Conservation (phyloP, 805 yeast genomes). For the Pichia thaimueangensis region DNA sequence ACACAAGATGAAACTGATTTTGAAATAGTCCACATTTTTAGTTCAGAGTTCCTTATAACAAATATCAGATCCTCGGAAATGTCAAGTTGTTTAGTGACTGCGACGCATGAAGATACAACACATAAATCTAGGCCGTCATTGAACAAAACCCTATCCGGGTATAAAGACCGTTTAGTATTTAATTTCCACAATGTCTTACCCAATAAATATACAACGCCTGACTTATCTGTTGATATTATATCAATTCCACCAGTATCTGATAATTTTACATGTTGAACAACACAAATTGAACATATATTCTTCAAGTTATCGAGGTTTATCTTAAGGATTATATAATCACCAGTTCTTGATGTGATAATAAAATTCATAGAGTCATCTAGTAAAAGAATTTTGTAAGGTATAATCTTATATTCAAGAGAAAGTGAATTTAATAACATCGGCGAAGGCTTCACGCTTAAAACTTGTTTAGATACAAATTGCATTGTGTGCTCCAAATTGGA, state of each 20-base stretch:
- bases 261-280: background rate
- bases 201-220: constrained; percentile 14
- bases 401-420: background rate
- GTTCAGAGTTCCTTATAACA: background rate
- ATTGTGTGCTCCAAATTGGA: background rate
- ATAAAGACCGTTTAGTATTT: constrained; percentile 18
- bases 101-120: background rate
- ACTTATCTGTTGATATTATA: constrained; percentile 9
- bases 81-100: background rate
- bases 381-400: constrained; percentile 2
- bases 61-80: background rate
- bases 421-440: background rate
- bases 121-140: constrained; percentile 11
- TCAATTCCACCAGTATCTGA: constrained; percentile 19
- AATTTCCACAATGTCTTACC: constrained; percentile 26
- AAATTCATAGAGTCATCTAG: background rate
- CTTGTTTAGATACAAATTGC: no score
- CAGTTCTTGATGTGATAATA: constrained; percentile 23
- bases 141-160: constrained; percentile 24
- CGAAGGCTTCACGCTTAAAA: no score
- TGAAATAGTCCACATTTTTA: background rate
- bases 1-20: background rate
- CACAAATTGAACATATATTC: background rate
- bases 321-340: constrained; percentile 11
- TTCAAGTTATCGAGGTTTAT: background rate